Conservation (phyloP, 495 filamentous ascomycete species). For the Aspergillus cavernicola region DNA sequence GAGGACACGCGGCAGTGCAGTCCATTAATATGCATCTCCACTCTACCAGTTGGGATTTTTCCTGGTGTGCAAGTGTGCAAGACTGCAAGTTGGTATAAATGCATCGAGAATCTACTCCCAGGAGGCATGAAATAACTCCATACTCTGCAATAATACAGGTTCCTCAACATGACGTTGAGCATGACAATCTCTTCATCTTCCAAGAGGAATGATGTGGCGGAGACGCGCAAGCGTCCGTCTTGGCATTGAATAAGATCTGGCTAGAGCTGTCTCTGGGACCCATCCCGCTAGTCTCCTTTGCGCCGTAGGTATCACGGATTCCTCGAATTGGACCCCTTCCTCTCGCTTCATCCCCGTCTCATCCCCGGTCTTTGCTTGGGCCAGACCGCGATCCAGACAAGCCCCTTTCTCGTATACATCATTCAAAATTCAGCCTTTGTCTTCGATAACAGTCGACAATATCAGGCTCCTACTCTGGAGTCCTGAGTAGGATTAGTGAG, state of each 20-base stretch:
- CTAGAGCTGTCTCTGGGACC: conserved; percentile 25
- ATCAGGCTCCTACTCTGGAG: too few relatives aligned
- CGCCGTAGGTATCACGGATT: too few relatives aligned
- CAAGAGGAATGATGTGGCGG: conserved; percentile 27
- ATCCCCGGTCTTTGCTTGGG: not conserved
- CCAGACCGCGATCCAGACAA: too few relatives aligned
- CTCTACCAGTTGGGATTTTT: conserved; percentile 6
- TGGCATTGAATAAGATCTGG: conserved; percentile 39
- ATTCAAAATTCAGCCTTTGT: too few relatives aligned
- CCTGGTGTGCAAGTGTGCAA: not conserved
- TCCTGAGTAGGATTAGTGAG: too few relatives aligned
- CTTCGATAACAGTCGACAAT: too few relatives aligned
- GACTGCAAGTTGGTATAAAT: too few relatives aligned
- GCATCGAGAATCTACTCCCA: too few relatives aligned
- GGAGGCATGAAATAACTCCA: too few relatives aligned
- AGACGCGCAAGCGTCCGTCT: conserved; percentile 49
- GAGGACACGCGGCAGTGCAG: conserved; percentile 20
- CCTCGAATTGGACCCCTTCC: conserved; percentile 12
- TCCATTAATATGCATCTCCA: conserved; percentile 14
- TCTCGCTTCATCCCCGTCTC: not conserved
- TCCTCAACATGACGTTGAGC: conserved; percentile 7
- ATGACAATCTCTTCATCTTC: not conserved
- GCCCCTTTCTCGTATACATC: too few relatives aligned
- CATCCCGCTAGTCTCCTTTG: conserved; percentile 23
- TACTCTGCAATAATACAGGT: too few relatives aligned